Conservation (phyloP, 1,284 basidiomycete species). For the Trametes sp. region DNA sequence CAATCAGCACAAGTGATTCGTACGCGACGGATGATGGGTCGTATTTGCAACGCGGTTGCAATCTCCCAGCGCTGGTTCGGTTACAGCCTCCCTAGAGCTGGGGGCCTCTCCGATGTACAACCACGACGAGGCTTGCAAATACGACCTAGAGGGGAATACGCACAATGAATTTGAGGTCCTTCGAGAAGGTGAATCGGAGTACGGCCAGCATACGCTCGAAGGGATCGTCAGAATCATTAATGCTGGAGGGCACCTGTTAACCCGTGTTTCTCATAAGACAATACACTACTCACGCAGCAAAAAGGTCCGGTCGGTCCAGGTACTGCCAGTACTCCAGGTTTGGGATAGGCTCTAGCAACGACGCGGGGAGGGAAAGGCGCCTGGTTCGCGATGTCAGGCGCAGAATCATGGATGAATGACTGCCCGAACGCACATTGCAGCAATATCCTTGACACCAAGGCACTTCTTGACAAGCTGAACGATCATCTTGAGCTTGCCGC, state of each 20-base stretch:
- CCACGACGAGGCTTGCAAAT: no score
- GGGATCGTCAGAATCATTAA: conserved; percentile 90
- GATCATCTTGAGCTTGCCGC: conserved; percentile 92
- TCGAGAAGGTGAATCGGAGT: conserved; percentile 89
- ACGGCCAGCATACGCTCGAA: conserved; percentile 94
- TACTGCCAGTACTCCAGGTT: conserved; percentile 98
- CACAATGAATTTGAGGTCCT: conserved; percentile 95
- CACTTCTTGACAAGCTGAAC: conserved; percentile 88
- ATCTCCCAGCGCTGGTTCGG: no score
- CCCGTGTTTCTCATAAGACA: no score
- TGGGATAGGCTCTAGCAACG: conserved; percentile 89
- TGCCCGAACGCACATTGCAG: conserved; percentile 83
- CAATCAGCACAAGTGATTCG: neutral
- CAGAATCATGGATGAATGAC: no score
- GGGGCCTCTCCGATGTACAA: no score
- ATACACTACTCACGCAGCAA: conserved; percentile 80
- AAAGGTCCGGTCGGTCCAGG: conserved; percentile 91
- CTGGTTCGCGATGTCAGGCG: conserved; percentile 47
- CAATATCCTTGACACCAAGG: conserved; percentile 90
- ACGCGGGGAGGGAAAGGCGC: conserved; percentile 89
- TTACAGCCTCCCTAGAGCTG: no score
- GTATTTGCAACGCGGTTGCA: no score
- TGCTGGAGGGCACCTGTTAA: no score
- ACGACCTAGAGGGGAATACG: conserved; percentile 49
- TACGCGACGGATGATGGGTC: neutral